Base-by-base conservation (phyloP, 2,329 filamentous ascomycete species). In the Monosporascus sp. region DNA sequence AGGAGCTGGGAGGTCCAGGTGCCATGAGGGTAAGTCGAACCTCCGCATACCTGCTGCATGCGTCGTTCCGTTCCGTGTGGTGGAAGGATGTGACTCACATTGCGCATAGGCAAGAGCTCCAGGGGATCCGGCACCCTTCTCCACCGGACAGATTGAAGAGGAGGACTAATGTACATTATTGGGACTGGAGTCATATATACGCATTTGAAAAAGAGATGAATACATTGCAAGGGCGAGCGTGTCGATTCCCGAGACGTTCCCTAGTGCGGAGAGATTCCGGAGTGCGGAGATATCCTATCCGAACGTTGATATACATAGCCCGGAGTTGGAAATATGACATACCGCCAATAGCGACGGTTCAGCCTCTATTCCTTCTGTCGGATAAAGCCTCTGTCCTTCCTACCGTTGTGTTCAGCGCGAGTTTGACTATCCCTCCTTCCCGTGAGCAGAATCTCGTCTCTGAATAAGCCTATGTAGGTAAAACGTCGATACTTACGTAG, bases 1-100 rank as follows among this genome's bases (percentile, higher is more conserved):
- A 80, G 65, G 89, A 93, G 68, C 74, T 94, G 55, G 89, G 89
- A 56, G 89, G 89, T 9, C 70, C 82, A 27, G 81, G 81, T 64
- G 86, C 86, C 53, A 56, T 84, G 51, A 77, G 81, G 73, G 88
- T 90, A 75, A 72, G 87, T 78, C 16, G 7, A 41, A 31, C 14
- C 47, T 5, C 8, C 17, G 26, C 14, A 24, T 40, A 44, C 37
- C 37, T 27, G 46, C 20, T 49, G 31, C 35, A 26, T 43, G 19
- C 40, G 22, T 14, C 43, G 5, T 14, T 6, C 8, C 11, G 43
- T 7, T 26, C n/a, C 16, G 26, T 46, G 9, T 31, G 9, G 37
- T 20, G 22, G 11, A 17, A 24, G 20, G 20, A 22, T 40, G 48
- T 54, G 54, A 54, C 52, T 65, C 51, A 65, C 51, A 3, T 38